Evolutionary conservation across 2,329 filamentous ascomycete genomes (phyloP).

Genomic region (Alternaria alternata): DNA sequence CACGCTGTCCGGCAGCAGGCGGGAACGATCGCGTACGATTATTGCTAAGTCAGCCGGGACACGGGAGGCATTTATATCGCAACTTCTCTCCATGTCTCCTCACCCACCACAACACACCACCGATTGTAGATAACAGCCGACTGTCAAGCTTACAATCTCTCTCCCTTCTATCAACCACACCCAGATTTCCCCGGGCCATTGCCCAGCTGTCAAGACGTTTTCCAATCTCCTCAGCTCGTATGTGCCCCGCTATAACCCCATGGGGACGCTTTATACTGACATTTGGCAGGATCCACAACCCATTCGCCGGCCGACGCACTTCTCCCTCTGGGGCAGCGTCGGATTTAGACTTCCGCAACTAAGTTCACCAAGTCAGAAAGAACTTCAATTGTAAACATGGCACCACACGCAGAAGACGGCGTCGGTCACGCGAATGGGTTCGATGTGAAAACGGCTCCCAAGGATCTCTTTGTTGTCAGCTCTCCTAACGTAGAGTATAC

Average conservation of each 20-base stretch:
- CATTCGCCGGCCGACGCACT: slow-evolving; percentile 96
- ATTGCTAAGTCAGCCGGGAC: slow-evolving; percentile 31
- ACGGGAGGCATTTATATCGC: slow-evolving; percentile 31
- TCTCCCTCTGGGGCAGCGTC: slow-evolving; percentile 84
- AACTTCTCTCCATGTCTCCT: slow-evolving; percentile 10
- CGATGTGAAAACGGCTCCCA: slow-evolving; percentile 54
- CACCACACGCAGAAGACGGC: slow-evolving; percentile 84
- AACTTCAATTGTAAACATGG: slow-evolving; percentile 68
- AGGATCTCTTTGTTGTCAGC: slow-evolving; percentile 81
- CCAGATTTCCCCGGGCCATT: slow-evolving; percentile 49
- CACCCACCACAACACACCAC: slow-evolving; percentile 14
- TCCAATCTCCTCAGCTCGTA: slow-evolving; percentile 98
- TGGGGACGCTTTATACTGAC: slow-evolving; percentile 30
- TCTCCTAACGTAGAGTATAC: slow-evolving; percentile 95
- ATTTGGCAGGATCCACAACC: slow-evolving; percentile 79
- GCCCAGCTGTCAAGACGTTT: slow-evolving; percentile 88
- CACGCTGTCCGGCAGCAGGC: slow-evolving; percentile 38
- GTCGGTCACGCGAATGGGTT: slow-evolving; percentile 65
- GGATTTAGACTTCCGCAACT: slow-evolving; percentile 59
- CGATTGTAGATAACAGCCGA: slow-evolving; percentile 15
- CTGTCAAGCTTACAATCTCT: slow-evolving; percentile 18
- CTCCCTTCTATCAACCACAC: slow-evolving; percentile 21
- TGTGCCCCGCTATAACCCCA: slow-evolving; percentile 51
- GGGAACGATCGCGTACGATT: slow-evolving; percentile 28
- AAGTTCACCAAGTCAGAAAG: slow-evolving; percentile 41